Evolutionary conservation across 108 stramenopile genomes (phyloP).

Genomic region (Phaeodactylum tricornutum): DNA sequence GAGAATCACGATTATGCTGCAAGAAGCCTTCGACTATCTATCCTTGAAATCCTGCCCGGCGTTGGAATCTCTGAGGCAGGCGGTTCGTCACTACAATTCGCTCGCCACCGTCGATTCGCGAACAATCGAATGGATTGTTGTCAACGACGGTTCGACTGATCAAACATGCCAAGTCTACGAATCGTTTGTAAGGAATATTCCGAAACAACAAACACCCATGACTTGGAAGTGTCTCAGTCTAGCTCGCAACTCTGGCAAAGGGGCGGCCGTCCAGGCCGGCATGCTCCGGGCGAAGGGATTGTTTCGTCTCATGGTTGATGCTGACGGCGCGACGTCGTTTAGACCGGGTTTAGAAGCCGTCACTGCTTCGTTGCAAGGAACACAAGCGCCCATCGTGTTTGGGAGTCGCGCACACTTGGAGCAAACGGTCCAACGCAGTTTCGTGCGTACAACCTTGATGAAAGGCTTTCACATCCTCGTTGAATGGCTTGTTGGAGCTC

Average conservation of each 20-base stretch:
- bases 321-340: constrained; percentile 81
- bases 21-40: constrained; percentile 61
- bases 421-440: constrained; percentile 36
- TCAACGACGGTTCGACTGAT: constrained; percentile 78
- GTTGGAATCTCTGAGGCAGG: constrained; percentile 3
- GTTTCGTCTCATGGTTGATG: constrained; percentile 70
- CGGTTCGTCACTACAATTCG: not conserved
- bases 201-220: not conserved
- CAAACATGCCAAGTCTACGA: constrained; percentile 37
- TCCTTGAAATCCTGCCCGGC: constrained; percentile 1
- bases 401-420: constrained; percentile 72
- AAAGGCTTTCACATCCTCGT: constrained; percentile 71
- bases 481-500: constrained; percentile 34
- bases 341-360: constrained; percentile 47
- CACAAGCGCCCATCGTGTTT: constrained; percentile 42
- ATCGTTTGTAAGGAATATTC: constrained; percentile 21
- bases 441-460: constrained; percentile 63
- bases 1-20: constrained; percentile 80
- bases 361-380: constrained; percentile 16
- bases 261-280: constrained; percentile 68
- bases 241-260: constrained; percentile 47
- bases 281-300: constrained; percentile 45
- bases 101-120: constrained; percentile 16
- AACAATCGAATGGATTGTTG: constrained; percentile 79
- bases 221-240: constrained; percentile 31